Base-by-base conservation (phyloP, 345 rosid species). In the Toxicodendron radicans region DNA sequence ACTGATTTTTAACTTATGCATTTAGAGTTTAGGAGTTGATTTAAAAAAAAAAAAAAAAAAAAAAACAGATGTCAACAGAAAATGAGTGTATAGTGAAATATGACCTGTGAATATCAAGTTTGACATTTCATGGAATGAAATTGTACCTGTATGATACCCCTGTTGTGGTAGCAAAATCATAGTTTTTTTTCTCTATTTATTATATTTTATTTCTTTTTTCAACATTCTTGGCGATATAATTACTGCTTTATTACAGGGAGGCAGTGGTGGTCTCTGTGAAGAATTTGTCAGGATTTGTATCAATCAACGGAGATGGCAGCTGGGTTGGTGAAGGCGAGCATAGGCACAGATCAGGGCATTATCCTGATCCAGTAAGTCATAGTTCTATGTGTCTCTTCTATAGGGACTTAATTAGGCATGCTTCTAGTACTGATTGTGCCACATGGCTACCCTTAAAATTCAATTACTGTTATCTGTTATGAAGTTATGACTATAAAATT, bases 291-390 rank as follows among this genome's bases (percentile, higher is more conserved):
- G 99, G 98, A 21, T 80, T 87, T 58, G 90, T 88, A 52, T 79
- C 95, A 3, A 76, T 95, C 17, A 79, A 70, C 38, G 79, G 82
- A 14, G 92, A 91, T 84, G 97, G 97, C 54, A 88, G 87, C 85
- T 95, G 98, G 98, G 82, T 85, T 77, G 87, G 89, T 79, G 85
- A 88, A 70, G 84, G 82, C 65, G 79, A 77, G 5, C 75, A 82
- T 61, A 81, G 81, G 43, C 87, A 78, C 81, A 89, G 76, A 74
- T 59, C 82, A 1, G 80, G 82, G 60, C 75, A 27, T 53, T 79
- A 78, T 75, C 90, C 90, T 79, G 86, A 95, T 78, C 97, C 97
- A 13, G 97, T 90, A 87, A 75, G 94, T 82, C 33, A 58, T 33
- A 16, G 16, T 57, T 45, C 8, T 12, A 8, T 60, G 4, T 60